phyloP scores from a whole-genome alignment of 352 stramenopile genomes.

The Phytophthora pinifolia region DNA sequence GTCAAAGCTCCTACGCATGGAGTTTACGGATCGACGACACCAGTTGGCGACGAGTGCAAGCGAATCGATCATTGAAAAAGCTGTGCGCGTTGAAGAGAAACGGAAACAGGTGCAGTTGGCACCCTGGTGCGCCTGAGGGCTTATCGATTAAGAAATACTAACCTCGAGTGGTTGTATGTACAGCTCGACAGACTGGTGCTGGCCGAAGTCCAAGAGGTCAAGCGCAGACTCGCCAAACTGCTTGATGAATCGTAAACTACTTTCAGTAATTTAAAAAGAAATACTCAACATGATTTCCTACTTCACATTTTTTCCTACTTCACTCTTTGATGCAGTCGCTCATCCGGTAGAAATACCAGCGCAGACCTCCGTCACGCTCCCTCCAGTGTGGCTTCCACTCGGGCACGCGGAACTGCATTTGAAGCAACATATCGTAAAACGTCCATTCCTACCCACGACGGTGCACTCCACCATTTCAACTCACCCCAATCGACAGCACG shows the following conservation, averaged over 20 bases:
- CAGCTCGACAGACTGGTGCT: constrained; percentile 68
- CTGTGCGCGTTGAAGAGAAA: constrained; percentile 51
- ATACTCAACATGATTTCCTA: too few relatives aligned
- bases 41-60: constrained; percentile 20
- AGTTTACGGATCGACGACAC: constrained; percentile 30
- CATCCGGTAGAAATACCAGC: constrained; percentile 83
- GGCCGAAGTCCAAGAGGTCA: constrained; percentile 63
- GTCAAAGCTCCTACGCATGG: constrained; percentile 37
- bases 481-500: constrained; percentile 81
- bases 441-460: background rate
- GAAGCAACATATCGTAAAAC: constrained; percentile 1
- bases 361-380: constrained; percentile 48
- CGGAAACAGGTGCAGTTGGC: constrained; percentile 52
- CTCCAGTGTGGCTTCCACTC: constrained; percentile 64
- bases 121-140: background rate
- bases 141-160: too few relatives aligned
- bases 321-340: constrained; percentile 12
- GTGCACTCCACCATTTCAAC: background rate
- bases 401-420: constrained; percentile 68
- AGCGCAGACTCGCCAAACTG: constrained; percentile 59
- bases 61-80: constrained; percentile 41
- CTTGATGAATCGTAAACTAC: constrained; percentile 21
- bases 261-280: constrained; percentile 1
- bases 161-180: background rate
- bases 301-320: background rate